Percentiles rank a stretch among this genome's conserved stretches.
Evolutionary conservation across 371 early-diverging fungal genomes (phyloP).

Genomic region (Mucor mucedo): DNA sequence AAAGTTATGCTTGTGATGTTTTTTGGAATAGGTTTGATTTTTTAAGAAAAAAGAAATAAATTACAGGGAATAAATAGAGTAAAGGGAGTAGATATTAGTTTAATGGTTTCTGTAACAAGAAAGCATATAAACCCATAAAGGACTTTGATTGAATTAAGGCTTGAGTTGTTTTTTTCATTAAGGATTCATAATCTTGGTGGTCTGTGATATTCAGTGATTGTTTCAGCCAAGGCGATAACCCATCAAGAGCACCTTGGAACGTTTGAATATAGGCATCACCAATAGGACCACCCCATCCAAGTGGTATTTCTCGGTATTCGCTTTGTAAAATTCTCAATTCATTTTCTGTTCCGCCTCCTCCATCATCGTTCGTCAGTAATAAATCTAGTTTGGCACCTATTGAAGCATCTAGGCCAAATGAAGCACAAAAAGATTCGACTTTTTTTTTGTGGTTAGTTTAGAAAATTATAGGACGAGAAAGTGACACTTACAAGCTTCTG

Average conservation of each 20-base stretch:
- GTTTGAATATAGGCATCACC: slow-evolving; percentile 38
- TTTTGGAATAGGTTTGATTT: background rate
- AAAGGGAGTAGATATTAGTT: background rate
- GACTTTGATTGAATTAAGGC: slow-evolving; percentile 35
- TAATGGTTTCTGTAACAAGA: slow-evolving; percentile 35
- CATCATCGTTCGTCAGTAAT: slow-evolving; percentile 24
- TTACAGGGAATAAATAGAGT: background rate
- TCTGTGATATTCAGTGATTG: slow-evolving; percentile 53
- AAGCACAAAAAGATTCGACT: slow-evolving; percentile 39
- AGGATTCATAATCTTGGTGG: slow-evolving; percentile 18
- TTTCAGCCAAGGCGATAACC: slow-evolving; percentile 93
- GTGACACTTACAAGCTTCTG: slow-evolving; percentile 24
- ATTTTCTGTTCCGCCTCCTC: slow-evolving; percentile 1
- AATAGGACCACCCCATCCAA: slow-evolving; percentile 48
- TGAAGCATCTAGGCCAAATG: slow-evolving; percentile 31
- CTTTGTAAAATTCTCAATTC: slow-evolving; percentile 35
- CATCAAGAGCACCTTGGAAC: slow-evolving; percentile 70
- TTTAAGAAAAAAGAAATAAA: background rate
- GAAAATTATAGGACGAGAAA: background rate
- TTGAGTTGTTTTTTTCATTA: slow-evolving; percentile 16
- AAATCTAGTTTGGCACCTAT: slow-evolving; percentile 40
- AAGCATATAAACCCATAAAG: slow-evolving; percentile 42
- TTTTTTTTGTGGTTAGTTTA: background rate
- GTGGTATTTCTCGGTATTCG: slow-evolving; percentile 42
- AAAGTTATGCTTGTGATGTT: background rate